Conservation (phyloP, 2,329 filamentous ascomycete species). For the Chlorencoelia australis region DNA sequence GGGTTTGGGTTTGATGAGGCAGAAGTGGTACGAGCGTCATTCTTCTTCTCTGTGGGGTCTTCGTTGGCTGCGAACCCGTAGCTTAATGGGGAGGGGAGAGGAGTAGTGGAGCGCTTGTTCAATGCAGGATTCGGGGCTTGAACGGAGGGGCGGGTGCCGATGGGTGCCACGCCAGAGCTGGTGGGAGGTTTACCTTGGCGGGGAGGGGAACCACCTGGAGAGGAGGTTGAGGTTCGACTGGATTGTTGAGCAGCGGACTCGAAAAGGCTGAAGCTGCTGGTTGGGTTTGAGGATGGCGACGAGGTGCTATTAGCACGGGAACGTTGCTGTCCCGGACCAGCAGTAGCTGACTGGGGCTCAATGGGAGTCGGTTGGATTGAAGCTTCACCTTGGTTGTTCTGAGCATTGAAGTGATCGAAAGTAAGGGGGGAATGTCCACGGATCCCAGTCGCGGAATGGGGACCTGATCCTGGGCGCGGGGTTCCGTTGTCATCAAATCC, state of each 20-base stretch:
- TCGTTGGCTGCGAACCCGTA: slow-evolving; percentile 57
- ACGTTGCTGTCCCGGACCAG: slow-evolving; percentile 30
- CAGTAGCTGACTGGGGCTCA: slow-evolving; percentile 38
- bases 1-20: slow-evolving; percentile 47
- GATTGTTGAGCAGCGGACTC: slow-evolving; percentile 55
- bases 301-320: slow-evolving; percentile 76
- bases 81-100: slow-evolving; percentile 79
- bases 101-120: slow-evolving; percentile 69
- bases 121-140: slow-evolving; percentile 47
- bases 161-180: slow-evolving; percentile 70
- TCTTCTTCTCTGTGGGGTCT: slow-evolving; percentile 33
- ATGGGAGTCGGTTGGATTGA: slow-evolving; percentile 28
- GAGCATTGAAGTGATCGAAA: slow-evolving; percentile 56
- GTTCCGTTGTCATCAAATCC: slow-evolving; percentile 59
- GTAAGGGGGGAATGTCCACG: slow-evolving; percentile 73
- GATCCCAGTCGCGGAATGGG: slow-evolving; percentile 50
- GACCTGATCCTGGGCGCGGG: slow-evolving; percentile 48
- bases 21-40: slow-evolving; percentile 35
- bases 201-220: slow-evolving; percentile 73
- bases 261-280: slow-evolving; percentile 48
- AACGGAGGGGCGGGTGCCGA: slow-evolving; percentile 74
- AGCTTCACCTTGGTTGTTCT: slow-evolving; percentile 19
- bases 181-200: slow-evolving; percentile 50
- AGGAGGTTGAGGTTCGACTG: slow-evolving; percentile 75
- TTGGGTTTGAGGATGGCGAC: slow-evolving; percentile 64